phyloP scores from a whole-genome alignment of 73 alveolate species.

The Diophrys appendiculata region DNA sequence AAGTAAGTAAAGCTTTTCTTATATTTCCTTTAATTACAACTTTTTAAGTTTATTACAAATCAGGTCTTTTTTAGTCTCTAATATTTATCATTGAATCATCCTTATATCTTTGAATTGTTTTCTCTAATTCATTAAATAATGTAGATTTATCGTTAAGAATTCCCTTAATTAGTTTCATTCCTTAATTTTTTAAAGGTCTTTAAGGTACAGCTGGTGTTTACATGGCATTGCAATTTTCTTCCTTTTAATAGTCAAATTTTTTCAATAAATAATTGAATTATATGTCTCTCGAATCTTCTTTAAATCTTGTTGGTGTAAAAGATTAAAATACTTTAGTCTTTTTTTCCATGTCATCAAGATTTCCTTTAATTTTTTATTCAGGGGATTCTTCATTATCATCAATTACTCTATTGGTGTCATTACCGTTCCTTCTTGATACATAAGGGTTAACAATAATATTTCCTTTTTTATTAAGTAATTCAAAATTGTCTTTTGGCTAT shows the following conservation, averaged over 20 bases:
- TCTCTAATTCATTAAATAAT: neutral
- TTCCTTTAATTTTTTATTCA: neutral
- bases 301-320: neutral
- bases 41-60: neutral
- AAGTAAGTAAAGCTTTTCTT: neutral
- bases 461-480: neutral
- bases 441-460: neutral
- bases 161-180: neutral
- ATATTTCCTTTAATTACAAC: neutral
- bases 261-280: no score
- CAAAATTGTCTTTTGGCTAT: neutral
- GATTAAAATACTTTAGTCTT: neutral
- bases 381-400: neutral
- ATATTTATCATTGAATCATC: neutral
- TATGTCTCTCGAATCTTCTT: neutral
- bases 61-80: neutral
- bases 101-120: neutral
- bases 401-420: neutral
- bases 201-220: neutral
- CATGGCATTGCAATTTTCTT: neutral
- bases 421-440: neutral
- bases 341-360: neutral
- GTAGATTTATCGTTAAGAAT: neutral
- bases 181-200: neutral
- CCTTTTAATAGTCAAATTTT: neutral